Evolutionary conservation across 306 rosid genomes (phyloP), one percentile per base, ranked within the genome.

Genomic region (Glycine soja): DNA sequence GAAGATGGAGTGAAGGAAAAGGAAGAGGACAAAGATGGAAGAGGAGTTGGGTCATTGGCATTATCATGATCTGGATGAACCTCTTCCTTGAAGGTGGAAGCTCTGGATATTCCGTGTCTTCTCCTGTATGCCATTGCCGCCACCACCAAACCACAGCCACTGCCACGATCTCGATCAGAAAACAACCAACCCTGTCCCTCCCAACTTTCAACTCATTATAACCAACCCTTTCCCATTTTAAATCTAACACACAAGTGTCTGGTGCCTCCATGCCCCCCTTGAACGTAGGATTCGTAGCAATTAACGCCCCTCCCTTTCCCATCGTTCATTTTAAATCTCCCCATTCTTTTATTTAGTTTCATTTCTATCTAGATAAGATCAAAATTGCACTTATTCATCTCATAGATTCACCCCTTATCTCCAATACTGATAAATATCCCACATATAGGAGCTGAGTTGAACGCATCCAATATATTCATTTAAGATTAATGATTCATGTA

Each of bases 21-120:
- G 9, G 84, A 85, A 47, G 85, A 18, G 19, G 79, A 14, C 7
- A 86, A 63, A 48, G 78, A 5, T 3, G 85, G 50, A 38, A 3
- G 63, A 42, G 67, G 30, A 24, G 56, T 38, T 5, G 6, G 4
- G 53, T 14, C 48, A 52, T 51, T 51, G 72, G 0, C 38, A 45
- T 45, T 10, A 4, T 2, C 54, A 46, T 5, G 38, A 46, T 18
- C 7, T 0, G 6, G 16, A 76, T 74, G 87, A 62, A 85, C 64
- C 80, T 93, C 97, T 72, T 91, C 99, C 71, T 87, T 89, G 89
- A 93, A 91, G 14, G 99, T 95, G 34, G 92, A 93, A 45, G 94
- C 76, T 43, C 92, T 86, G 0, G 95, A 74, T 0, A 90, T 80
- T 50, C 92, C 97, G 3, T 95, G 97, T 70, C 88, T 93, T 83